Evolutionary conservation across 1,284 basidiomycete genomes (phyloP).

Genomic region (Apiotrichum akiyoshidainum): DNA sequence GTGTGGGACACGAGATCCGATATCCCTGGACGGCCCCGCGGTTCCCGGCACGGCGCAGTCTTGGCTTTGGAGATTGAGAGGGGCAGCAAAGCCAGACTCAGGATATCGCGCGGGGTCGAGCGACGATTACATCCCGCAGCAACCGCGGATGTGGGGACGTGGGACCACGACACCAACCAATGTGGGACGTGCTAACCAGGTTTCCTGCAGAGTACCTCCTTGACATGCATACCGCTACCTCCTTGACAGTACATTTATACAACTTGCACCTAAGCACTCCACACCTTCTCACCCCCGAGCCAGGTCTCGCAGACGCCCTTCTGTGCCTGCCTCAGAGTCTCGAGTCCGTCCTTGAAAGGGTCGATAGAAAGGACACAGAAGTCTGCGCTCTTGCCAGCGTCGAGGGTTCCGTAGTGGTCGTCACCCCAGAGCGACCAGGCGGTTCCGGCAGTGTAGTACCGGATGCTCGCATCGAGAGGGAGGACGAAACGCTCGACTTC

Average conservation of each 20-base stretch:
- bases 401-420: slow-evolving; percentile 19
- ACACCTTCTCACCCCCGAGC: slow-evolving; percentile 24
- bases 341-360: slow-evolving; percentile 30
- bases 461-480: slow-evolving; percentile 19
- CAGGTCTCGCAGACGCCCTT: slow-evolving; percentile 29
- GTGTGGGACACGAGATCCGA: too few relatives aligned
- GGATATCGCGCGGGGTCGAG: too few relatives aligned
- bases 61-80: too few relatives aligned
- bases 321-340: slow-evolving; percentile 28
- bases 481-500: slow-evolving; percentile 17
- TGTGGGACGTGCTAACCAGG: too few relatives aligned
- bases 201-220: too few relatives aligned
- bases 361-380: slow-evolving; percentile 31
- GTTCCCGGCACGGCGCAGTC: too few relatives aligned
- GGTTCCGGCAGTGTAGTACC: slow-evolving; percentile 23
- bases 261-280: not conserved
- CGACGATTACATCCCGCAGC: too few relatives aligned
- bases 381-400: slow-evolving; percentile 30
- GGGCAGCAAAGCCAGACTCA: too few relatives aligned
- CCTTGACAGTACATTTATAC: not conserved
- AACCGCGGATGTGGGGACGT: too few relatives aligned
- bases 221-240: too few relatives aligned
- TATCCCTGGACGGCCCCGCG: too few relatives aligned
- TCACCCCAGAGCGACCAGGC: slow-evolving; percentile 24
- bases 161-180: too few relatives aligned